Evolutionary conservation across 2,329 filamentous ascomycete genomes (phyloP).

Genomic region (Cercospora zeina): DNA sequence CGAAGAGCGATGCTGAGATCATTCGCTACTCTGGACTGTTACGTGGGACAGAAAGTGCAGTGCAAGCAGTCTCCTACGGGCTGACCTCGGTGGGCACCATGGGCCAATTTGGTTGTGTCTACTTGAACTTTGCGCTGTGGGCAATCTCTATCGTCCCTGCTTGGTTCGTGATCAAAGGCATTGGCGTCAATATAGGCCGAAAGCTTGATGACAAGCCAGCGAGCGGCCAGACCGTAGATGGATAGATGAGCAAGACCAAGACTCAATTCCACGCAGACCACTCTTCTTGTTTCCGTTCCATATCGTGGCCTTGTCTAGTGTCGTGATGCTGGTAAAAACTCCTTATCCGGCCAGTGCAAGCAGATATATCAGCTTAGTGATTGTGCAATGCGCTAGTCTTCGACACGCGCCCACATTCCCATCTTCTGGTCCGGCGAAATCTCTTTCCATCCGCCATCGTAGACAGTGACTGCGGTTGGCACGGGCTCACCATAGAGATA

Average conservation of each 20-base stretch:
- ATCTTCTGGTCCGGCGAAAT: not conserved
- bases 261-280: not conserved
- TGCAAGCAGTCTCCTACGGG: slow-evolving; percentile 72
- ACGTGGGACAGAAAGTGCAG: slow-evolving; percentile 69
- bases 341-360: not conserved
- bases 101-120: slow-evolving; percentile 65
- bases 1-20: slow-evolving; percentile 61
- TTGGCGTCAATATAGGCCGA: slow-evolving; percentile 45
- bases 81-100: slow-evolving; percentile 63
- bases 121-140: slow-evolving; percentile 71
- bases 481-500: slow-evolving; percentile 28
- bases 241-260: not conserved
- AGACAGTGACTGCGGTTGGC: slow-evolving; percentile 17
- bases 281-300: not conserved
- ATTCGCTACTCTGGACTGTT: slow-evolving; percentile 68
- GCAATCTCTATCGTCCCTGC: slow-evolving; percentile 63
- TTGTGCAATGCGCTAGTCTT: slow-evolving; percentile 1
- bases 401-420: not conserved
- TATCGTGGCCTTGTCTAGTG: not conserved
- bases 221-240: not conserved
- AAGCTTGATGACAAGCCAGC: slow-evolving; percentile 17
- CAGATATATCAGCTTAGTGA: not conserved
- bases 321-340: not conserved
- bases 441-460: slow-evolving; percentile 10
- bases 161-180: slow-evolving; percentile 64